A percentile compares a stretch with the other conserved stretches of the same genome.
phyloP scores from a whole-genome alignment of 2,329 filamentous ascomycete species.

The Pseudonectria foliicola region DNA sequence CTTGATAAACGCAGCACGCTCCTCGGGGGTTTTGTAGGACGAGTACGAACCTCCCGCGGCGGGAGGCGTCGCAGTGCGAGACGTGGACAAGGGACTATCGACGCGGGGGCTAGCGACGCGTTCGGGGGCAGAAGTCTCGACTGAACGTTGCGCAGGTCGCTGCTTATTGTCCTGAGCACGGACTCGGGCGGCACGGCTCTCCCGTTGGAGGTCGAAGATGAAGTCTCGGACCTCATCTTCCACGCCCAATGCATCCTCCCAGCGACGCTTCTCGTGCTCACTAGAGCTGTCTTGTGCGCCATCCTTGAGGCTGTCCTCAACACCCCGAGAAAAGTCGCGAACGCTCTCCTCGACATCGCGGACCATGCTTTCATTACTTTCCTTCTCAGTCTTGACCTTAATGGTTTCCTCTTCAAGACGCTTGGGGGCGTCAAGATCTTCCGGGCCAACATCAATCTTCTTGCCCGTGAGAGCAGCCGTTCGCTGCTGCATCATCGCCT shows the following conservation, averaged over 20 bases:
- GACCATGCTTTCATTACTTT: conserved; percentile 95
- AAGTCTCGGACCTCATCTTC: conserved; percentile 97
- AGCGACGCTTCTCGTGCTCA: conserved; percentile 86
- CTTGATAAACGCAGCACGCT: conserved; percentile 91
- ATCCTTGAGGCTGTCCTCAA: conserved; percentile 84
- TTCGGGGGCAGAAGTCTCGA: conserved; percentile 37
- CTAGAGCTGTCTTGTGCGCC: conserved; percentile 65
- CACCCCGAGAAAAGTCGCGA: conserved; percentile 72
- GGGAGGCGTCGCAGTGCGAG: conserved; percentile 39
- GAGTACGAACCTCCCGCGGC: conserved; percentile 63
- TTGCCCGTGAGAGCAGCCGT: conserved; percentile 87
- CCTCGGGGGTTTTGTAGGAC: conserved; percentile 83
- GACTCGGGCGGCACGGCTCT: conserved; percentile 68
- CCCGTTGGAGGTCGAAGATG: conserved; percentile 90
- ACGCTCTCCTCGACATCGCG: conserved; percentile 95
- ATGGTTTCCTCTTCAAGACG: conserved; percentile 84
- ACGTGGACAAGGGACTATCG: conserved; percentile 47
- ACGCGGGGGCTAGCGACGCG: conserved; percentile 36
- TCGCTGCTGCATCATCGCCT: conserved; percentile 97
- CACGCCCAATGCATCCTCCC: conserved; percentile 93
- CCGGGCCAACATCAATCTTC: conserved; percentile 60
- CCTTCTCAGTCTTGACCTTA: conserved; percentile 73
- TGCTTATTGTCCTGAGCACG: conserved; percentile 48
- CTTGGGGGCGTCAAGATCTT: conserved; percentile 72
- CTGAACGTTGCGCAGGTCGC: conserved; percentile 35